Percentiles rank a stretch among this genome's conserved stretches.
phyloP scores from a whole-genome alignment of 495 filamentous ascomycete species.

The Podospora fimiseda region DNA sequence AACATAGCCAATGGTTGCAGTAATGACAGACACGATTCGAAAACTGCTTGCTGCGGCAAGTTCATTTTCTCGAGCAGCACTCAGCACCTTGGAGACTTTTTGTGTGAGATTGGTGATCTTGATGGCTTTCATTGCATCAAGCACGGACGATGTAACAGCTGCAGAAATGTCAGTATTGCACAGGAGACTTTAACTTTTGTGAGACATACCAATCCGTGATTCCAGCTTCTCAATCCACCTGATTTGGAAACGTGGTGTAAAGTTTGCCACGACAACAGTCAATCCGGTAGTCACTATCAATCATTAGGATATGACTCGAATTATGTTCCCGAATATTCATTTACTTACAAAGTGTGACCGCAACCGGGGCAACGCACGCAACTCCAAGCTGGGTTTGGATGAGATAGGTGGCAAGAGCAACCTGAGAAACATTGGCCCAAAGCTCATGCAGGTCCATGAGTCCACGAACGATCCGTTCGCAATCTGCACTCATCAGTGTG shows the following conservation, averaged over 20 bases:
- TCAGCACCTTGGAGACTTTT: constrained; percentile 30
- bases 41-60: constrained; percentile 49
- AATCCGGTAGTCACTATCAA: constrained; percentile 3
- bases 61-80: constrained; percentile 46
- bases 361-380: constrained; percentile 40
- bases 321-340: no score
- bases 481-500: constrained; percentile 51
- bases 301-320: no score
- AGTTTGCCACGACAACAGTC: neutral
- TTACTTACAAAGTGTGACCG: constrained; percentile 36
- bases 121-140: constrained; percentile 36
- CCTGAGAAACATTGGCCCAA: constrained; percentile 42
- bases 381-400: constrained; percentile 46
- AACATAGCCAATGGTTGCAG: constrained; percentile 4
- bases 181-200: neutral
- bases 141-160: constrained; percentile 27
- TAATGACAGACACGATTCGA: constrained; percentile 38
- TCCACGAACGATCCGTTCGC: constrained; percentile 19
- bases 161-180: constrained; percentile 1
- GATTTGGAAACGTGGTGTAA: constrained; percentile 2
- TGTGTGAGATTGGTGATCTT: constrained; percentile 34
- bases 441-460: constrained; percentile 22
- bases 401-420: constrained; percentile 50
- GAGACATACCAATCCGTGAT: constrained; percentile 24
- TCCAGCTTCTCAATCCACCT: constrained; percentile 15